Conservation (phyloP, 2,329 filamentous ascomycete genomes). For the Rutstroemia sp. region DNA sequence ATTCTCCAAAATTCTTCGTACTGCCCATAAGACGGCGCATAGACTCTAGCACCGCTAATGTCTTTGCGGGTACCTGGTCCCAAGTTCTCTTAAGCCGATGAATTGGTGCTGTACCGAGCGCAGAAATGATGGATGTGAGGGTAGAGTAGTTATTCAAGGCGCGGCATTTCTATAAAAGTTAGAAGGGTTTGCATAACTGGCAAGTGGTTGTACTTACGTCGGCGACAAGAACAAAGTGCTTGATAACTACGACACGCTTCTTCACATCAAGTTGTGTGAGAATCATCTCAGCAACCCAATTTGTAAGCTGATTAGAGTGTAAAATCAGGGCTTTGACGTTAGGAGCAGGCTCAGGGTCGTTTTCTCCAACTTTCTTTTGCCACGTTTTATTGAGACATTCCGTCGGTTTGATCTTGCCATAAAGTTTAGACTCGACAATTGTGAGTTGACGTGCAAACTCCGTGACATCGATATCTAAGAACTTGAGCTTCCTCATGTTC, state of each 20-base stretch:
- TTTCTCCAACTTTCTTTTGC: slow-evolving; percentile 87
- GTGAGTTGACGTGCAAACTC: slow-evolving; percentile 98
- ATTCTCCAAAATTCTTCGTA: slow-evolving; percentile 97
- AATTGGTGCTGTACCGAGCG: slow-evolving; percentile 88
- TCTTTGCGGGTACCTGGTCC: slow-evolving; percentile 85
- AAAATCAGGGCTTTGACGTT: slow-evolving; percentile 96
- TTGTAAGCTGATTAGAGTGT: slow-evolving; percentile 97
- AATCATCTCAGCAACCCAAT: slow-evolving; percentile 99
- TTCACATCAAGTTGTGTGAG: slow-evolving; percentile 89
- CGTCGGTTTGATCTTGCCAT: slow-evolving; percentile 90
- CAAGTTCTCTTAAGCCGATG: slow-evolving; percentile 89
- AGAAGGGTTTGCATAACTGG: slow-evolving; percentile 17
- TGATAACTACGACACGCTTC: slow-evolving; percentile 94
- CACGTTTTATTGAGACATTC: slow-evolving; percentile 98
- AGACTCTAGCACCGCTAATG: slow-evolving; percentile 70
- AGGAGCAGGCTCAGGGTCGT: slow-evolving; percentile 76
- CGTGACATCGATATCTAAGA: slow-evolving; percentile 89
- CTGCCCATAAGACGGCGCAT: slow-evolving; percentile 96
- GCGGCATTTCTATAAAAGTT: slow-evolving; percentile 71
- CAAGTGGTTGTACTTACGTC: slow-evolving; percentile 57
- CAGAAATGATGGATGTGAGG: slow-evolving; percentile 94
- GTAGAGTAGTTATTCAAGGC: slow-evolving; percentile 93
- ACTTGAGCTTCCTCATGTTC: slow-evolving; percentile 99
- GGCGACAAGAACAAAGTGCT: slow-evolving; percentile 93
- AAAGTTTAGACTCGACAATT: slow-evolving; percentile 90